Evolutionary conservation across 177 flowering plant species (phyloP).

Genomic region (Vitis hybrid): DNA sequence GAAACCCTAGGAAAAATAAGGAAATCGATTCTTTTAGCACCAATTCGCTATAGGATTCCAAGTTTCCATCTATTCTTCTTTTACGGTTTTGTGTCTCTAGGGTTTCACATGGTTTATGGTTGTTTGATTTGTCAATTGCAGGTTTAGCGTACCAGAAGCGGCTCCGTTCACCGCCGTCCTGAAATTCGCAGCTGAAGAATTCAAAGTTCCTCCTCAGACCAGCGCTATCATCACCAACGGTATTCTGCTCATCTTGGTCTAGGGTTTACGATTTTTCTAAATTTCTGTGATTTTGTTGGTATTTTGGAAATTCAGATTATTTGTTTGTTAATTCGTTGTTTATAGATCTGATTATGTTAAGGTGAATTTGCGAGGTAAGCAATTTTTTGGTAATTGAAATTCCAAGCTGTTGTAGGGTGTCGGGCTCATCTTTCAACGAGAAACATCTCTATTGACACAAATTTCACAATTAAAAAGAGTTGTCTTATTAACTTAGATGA

Average conservation of each 20-base stretch:
- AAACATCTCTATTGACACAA: too few species aligned
- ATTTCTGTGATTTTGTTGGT: not conserved
- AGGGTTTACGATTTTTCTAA: not conserved
- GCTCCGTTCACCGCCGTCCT: conserved; percentile 97
- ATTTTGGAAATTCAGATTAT: not conserved
- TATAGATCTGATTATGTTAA: not conserved
- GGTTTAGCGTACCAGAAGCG: conserved; percentile 95
- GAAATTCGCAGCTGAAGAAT: conserved; percentile 96
- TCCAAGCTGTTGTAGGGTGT: too few species aligned
- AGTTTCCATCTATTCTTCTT: not conserved
- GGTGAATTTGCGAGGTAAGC: not conserved
- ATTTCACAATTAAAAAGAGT: too few species aligned
- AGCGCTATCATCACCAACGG: conserved; percentile 99
- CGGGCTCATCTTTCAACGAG: too few species aligned
- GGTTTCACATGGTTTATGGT: not conserved
- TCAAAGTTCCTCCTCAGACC: conserved; percentile 98
- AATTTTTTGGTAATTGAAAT: not conserved
- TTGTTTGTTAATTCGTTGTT: not conserved
- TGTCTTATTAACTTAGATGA: too few species aligned
- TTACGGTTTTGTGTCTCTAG: not conserved
- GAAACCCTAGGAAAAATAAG: too few species aligned
- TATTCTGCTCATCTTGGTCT: conserved; percentile 16
- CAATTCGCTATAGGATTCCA: too few species aligned
- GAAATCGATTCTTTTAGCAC: too few species aligned
- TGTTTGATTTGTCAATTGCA: conserved; percentile 25